Conservation (phyloP, 2,329 filamentous ascomycete genomes). For the Sporothrix euskadiensis region DNA sequence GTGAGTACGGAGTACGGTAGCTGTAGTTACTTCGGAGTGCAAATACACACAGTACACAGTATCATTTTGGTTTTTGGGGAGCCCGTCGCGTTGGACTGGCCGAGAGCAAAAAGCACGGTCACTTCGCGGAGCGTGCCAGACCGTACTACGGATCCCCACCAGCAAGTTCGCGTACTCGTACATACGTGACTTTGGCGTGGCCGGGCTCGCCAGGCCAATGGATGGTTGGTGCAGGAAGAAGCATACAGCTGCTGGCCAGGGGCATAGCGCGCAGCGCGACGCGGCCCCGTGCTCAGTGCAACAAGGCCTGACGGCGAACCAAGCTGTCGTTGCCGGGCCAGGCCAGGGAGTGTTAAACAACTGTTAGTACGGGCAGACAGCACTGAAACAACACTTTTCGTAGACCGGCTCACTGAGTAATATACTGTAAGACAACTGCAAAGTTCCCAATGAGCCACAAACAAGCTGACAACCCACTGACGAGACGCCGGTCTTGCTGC, state of each 20-base stretch:
- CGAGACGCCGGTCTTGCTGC: not conserved
- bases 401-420: too few species aligned
- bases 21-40: too few species aligned
- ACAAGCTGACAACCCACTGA: not conserved
- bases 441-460: too few species aligned
- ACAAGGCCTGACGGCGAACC: not conserved
- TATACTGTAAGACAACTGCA: too few species aligned
- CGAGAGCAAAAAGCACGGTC: constrained; percentile 19
- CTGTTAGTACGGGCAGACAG: not conserved
- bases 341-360: constrained; percentile 5
- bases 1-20: too few species aligned
- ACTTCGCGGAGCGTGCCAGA: constrained; percentile 18
- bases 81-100: constrained; percentile 14
- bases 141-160: not conserved
- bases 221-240: constrained; percentile 1
- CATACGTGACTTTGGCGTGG: not conserved
- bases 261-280: constrained; percentile 1
- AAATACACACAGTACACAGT: not conserved
- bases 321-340: constrained; percentile 17
- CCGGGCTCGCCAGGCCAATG: not conserved
- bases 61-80: not conserved
- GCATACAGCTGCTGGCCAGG: not conserved
- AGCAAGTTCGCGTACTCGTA: not conserved
- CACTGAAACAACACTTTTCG: not conserved
- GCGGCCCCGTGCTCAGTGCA: not conserved